These are phyloP conservation scores for Podospora bellae-mahoneyi DNA, from an alignment of 495 filamentous ascomycete genomes.

Conservation along the genomic window DNA sequence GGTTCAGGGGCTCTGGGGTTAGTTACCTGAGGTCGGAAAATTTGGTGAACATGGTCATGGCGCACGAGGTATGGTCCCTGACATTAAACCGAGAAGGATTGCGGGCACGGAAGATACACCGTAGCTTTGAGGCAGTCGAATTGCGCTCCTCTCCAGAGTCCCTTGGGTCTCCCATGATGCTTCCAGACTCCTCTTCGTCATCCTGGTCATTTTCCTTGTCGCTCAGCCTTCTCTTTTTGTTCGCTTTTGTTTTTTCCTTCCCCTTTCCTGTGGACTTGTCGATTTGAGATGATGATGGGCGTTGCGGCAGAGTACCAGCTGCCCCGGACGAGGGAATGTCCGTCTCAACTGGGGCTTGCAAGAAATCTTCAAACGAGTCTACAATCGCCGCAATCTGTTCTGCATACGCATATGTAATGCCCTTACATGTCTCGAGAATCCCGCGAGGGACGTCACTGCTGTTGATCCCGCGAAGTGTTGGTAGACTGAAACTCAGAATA, in stretches of 20 bases:
- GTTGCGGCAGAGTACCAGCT: neutral
- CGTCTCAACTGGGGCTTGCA: neutral
- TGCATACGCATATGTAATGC: slow-evolving; percentile 8
- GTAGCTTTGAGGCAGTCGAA: neutral
- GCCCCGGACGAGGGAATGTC: too few species aligned
- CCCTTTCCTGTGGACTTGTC: slow-evolving; percentile 4
- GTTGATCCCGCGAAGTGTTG: slow-evolving; percentile 8
- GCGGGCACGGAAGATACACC: slow-evolving; percentile 12
- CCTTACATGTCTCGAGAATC: slow-evolving; percentile 4
- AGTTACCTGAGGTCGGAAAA: slow-evolving; percentile 15
- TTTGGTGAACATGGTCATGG: slow-evolving; percentile 15
- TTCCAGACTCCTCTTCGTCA: slow-evolving; percentile 6
- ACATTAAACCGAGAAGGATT: slow-evolving; percentile 15
- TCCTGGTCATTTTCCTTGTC: neutral
- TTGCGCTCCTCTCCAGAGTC: neutral
- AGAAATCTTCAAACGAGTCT: neutral
- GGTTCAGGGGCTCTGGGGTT: neutral
- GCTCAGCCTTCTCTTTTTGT: slow-evolving; percentile 1
- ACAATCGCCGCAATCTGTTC: neutral
- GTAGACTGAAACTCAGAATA: slow-evolving; percentile 5
- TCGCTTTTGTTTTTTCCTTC: neutral
- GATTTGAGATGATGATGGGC: neutral
- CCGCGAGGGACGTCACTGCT: neutral
- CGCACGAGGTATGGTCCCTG: slow-evolving; percentile 12
- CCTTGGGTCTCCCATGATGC: neutral